Evolutionary conservation across 495 filamentous ascomycete species (phyloP).

Genomic region (Aspergillus campestris): DNA sequence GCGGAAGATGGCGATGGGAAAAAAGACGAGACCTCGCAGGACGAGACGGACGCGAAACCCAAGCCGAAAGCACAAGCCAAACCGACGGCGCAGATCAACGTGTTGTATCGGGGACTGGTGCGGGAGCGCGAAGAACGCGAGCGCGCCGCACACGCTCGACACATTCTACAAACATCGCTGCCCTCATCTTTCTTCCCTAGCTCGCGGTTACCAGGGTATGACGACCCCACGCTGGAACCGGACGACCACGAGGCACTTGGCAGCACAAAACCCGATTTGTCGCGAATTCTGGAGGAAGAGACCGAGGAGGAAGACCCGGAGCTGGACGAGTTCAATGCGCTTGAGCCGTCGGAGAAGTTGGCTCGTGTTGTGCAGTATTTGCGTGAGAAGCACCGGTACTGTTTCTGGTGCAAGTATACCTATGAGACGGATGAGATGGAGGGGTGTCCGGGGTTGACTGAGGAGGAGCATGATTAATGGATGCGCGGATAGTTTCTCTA

Average conservation of each 20-base stretch:
- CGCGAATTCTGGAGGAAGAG: constrained; percentile 51
- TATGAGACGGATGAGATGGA: constrained; percentile 68
- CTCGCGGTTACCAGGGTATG: constrained; percentile 43
- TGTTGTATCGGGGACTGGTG: constrained; percentile 73
- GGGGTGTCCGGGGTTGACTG: constrained; percentile 80
- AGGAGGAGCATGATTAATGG: constrained; percentile 81
- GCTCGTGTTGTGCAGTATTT: constrained; percentile 57
- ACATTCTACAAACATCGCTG: constrained; percentile 61
- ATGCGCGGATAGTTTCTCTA: too few species aligned
- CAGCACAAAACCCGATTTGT: constrained; percentile 23
- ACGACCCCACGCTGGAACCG: constrained; percentile 44
- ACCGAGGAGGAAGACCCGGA: constrained; percentile 77
- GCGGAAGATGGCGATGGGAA: constrained; percentile 4
- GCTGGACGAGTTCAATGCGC: constrained; percentile 71
- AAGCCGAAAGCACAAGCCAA: constrained; percentile 29
- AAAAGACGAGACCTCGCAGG: constrained; percentile 15
- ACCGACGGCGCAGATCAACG: constrained; percentile 53
- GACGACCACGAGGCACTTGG: constrained; percentile 51
- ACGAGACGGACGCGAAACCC: constrained; percentile 4
- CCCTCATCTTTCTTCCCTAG: constrained; percentile 36
- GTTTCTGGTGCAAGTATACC: constrained; percentile 90
- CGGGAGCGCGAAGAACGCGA: constrained; percentile 62
- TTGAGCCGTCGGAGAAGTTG: constrained; percentile 56
- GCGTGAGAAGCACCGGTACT: constrained; percentile 66
- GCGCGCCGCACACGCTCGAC: constrained; percentile 54